A percentile compares a stretch with the other conserved stretches of the same genome.
Evolutionary conservation across 2,329 filamentous ascomycete species (phyloP).

Genomic region (Zelopaecilomyces penicillatus): DNA sequence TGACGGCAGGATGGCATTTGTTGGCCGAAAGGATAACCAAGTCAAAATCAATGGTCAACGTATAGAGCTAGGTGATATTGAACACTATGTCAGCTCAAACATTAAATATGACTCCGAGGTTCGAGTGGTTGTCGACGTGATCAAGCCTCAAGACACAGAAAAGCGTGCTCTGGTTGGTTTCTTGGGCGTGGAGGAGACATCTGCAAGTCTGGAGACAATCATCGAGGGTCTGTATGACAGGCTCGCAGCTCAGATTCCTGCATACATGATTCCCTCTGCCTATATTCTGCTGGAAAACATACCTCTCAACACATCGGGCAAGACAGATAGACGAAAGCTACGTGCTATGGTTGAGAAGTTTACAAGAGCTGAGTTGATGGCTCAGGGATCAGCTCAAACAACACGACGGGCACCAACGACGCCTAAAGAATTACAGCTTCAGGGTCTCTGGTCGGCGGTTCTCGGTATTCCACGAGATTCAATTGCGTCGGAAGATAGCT

Average conservation of each 20-base stretch:
- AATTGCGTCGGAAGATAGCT: conserved; percentile 24
- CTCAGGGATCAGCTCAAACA: conserved; percentile 5
- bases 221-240: conserved; percentile 5
- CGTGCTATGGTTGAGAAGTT: conserved; percentile 2
- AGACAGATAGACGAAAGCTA: background rate
- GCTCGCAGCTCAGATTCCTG: conserved; percentile 1
- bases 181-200: background rate
- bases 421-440: conserved; percentile 11
- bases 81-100: conserved; percentile 2
- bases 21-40: conserved; percentile 3
- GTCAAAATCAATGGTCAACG: conserved; percentile 6
- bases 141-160: conserved; percentile 1
- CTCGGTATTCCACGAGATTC: conserved; percentile 25
- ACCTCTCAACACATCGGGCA: background rate
- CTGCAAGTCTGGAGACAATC: background rate
- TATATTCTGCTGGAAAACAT: background rate
- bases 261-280: background rate
- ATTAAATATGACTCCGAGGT: background rate
- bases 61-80: conserved; percentile 5
- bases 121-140: conserved; percentile 3
- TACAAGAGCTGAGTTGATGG: conserved; percentile 3
- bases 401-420: conserved; percentile 7
- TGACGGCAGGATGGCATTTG: conserved; percentile 2
- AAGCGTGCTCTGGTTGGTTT: conserved; percentile 4
- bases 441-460: conserved; percentile 29